Evolutionary conservation across 2,329 filamentous ascomycete species (phyloP), one percentile per base, ranked within the genome.

Genomic region (Chrysosporium keratinophilum): DNA sequence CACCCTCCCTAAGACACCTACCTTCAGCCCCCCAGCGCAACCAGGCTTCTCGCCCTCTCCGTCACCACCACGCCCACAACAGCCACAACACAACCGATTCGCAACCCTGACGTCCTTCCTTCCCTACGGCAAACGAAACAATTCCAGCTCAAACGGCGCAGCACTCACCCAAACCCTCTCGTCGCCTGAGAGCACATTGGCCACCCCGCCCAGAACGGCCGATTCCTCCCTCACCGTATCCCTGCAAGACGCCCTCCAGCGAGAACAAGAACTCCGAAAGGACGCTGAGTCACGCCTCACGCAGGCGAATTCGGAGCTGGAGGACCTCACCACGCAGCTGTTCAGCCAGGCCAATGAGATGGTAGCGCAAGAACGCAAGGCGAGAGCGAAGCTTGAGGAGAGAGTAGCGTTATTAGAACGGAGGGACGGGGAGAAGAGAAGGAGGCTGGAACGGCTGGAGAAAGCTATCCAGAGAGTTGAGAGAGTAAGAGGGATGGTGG

Each of bases 291-390:
- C 71, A 28, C 75, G 77, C 56, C 69, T 79, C 2, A 72, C 74
- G 35, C 74, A 76, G 49, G 74, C 80, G 14, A 78, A 75, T 57
- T 71, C 67, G 1, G 81, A 84, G 65, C 72, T 84, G 31, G 81
- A 83, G 59, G 81, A 84, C 52, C 65, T 84, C 56, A 81, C 76
- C 11, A 76, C 76, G 33, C 75, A 76, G 54, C 64, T 84, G 7
- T 84, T 84, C 64, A 77, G 77, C 50, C 78, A 83, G 62, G 81
- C 81, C 33, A 83, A 83, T 56, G 80, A 83, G 65, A 83, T 84
- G 80, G 81, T 84, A 7, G 80, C 80, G 2, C 69, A 74, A 52
- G 81, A 84, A 68, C 73, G 81, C 23, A 78, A 75, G 63, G 79
- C 78, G 39, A 70, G 79, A 52, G 78, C 76, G 14, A 78, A 71